Evolutionary conservation across 768 basidiomycete genomes (phyloP).

Genomic region (Chalciporus chontae): DNA sequence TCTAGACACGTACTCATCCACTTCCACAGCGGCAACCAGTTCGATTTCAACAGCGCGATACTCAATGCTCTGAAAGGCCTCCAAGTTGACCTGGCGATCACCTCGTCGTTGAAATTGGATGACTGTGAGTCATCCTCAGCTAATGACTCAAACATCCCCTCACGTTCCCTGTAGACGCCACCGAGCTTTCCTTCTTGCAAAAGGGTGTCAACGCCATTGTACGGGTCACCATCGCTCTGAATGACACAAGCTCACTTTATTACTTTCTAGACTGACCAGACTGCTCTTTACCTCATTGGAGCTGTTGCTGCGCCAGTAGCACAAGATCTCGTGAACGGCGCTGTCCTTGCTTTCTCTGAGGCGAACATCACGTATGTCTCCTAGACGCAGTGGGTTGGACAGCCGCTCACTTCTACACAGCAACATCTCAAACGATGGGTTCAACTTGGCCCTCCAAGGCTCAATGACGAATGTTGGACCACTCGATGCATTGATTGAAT

Average conservation of each 20-base stretch:
- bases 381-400: conserved; percentile 30
- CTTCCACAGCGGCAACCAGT: conserved; percentile 55
- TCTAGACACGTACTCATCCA: conserved; percentile 2
- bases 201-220: conserved; percentile 53
- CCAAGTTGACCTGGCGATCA: conserved; percentile 53
- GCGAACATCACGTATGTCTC: conserved; percentile 54
- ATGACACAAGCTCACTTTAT: conserved; percentile 1
- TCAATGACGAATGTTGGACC: conserved; percentile 63
- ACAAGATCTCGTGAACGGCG: conserved; percentile 59
- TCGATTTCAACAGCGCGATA: conserved; percentile 57
- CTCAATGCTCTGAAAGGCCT: conserved; percentile 59
- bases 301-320: conserved; percentile 65
- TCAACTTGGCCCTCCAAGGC: conserved; percentile 56
- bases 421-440: conserved; percentile 56
- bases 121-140: conserved; percentile 46
- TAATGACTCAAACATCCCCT: not conserved
- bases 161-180: conserved; percentile 40
- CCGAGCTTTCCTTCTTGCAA: conserved; percentile 57
- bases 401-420: conserved; percentile 49
- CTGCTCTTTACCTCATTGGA: conserved; percentile 65
- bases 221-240: conserved; percentile 14
- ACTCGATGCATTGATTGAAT: conserved; percentile 65
- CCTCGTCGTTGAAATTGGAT: conserved; percentile 56
- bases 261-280: conserved; percentile 50
- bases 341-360: conserved; percentile 49